These are phyloP conservation scores for Pseudomonodictys pantanalensis DNA, from an alignment of 495 filamentous ascomycete genomes.

Conservation along the genomic window DNA sequence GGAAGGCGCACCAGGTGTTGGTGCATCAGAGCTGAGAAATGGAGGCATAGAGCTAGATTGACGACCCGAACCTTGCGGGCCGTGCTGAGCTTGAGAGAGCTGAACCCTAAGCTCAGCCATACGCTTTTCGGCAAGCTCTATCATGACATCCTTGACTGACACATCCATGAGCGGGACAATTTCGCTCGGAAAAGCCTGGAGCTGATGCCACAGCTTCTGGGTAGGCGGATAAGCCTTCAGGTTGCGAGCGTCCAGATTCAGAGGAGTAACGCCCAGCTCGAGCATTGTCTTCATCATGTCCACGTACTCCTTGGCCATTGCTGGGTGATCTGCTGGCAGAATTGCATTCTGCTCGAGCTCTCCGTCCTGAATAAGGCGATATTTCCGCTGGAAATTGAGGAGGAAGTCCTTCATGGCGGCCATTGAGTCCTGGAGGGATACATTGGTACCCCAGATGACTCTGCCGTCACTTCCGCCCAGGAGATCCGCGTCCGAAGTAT, in stretches of 20 bases:
- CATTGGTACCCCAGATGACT: slow-evolving; percentile 96
- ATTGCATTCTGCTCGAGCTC: slow-evolving; percentile 67
- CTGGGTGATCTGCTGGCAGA: slow-evolving; percentile 52
- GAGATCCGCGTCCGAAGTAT: slow-evolving; percentile 86
- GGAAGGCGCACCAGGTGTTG: slow-evolving; percentile 40
- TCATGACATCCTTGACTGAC: slow-evolving; percentile 85
- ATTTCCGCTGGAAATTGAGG: slow-evolving; percentile 83
- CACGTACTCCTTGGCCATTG: slow-evolving; percentile 72
- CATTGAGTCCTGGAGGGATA: slow-evolving; percentile 87
- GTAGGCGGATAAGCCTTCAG: slow-evolving; percentile 92
- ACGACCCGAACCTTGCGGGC: slow-evolving; percentile 40
- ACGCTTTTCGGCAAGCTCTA: slow-evolving; percentile 79
- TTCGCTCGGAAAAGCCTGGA: slow-evolving; percentile 88
- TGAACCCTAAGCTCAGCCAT: slow-evolving; percentile 67
- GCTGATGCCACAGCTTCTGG: slow-evolving; percentile 89
- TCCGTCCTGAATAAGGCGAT: slow-evolving; percentile 85
- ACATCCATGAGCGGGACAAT: slow-evolving; percentile 97
- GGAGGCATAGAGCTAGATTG: slow-evolving; percentile 69
- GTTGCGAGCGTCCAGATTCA: slow-evolving; percentile 86
- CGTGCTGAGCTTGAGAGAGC: slow-evolving; percentile 49
- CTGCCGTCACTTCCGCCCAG: slow-evolving; percentile 75
- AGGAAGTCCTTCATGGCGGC: slow-evolving; percentile 86
- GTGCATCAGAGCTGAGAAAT: slow-evolving; percentile 69
- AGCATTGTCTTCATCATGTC: slow-evolving; percentile 88
- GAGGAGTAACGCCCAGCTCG: slow-evolving; percentile 70